phyloP scores from a whole-genome alignment of 1,139 yeast species.

The Pichia sp. region DNA sequence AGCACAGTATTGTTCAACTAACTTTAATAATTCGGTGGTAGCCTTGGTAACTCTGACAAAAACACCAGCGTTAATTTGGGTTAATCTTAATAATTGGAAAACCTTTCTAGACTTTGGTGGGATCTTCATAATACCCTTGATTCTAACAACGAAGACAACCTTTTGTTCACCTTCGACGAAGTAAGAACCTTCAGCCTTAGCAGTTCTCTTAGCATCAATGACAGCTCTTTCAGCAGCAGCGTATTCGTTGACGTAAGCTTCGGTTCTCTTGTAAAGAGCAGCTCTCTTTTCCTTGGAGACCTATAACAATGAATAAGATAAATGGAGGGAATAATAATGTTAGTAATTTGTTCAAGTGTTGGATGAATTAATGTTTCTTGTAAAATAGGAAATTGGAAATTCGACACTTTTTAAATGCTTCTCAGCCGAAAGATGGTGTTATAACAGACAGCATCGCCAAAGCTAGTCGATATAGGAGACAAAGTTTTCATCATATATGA shows the following conservation, averaged over 20 bases:
- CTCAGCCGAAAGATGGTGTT: slow-evolving; percentile 99
- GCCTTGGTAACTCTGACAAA: slow-evolving; percentile 99
- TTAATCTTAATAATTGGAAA: slow-evolving; percentile 94
- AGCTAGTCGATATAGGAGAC: slow-evolving; percentile 69
- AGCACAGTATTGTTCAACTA: slow-evolving; percentile 99
- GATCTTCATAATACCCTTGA: slow-evolving; percentile 99
- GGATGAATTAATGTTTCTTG: neutral
- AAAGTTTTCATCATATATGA: slow-evolving; percentile 53
- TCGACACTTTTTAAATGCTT: slow-evolving; percentile 9
- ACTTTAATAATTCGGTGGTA: slow-evolving; percentile 92
- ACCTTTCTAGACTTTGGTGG: slow-evolving; percentile 99
- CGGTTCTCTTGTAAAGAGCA: slow-evolving; percentile 96
- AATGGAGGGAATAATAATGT: neutral
- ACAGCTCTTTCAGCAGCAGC: slow-evolving; percentile 91
- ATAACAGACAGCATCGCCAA: slow-evolving; percentile 88
- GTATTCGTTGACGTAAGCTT: slow-evolving; percentile 98
- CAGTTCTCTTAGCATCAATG: slow-evolving; percentile 83
- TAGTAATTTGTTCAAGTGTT: slow-evolving; percentile 2
- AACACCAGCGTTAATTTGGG: slow-evolving; percentile 98
- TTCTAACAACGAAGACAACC: slow-evolving; percentile 96
- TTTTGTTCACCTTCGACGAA: slow-evolving; percentile 97
- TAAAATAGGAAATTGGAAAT: neutral
- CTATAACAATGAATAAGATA: slow-evolving; percentile 39
- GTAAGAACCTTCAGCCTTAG: slow-evolving; percentile 80
- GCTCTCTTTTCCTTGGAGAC: slow-evolving; percentile 91